phyloP scores from a whole-genome alignment of 768 basidiomycete species.

The Suillus fuscotomentosus region DNA sequence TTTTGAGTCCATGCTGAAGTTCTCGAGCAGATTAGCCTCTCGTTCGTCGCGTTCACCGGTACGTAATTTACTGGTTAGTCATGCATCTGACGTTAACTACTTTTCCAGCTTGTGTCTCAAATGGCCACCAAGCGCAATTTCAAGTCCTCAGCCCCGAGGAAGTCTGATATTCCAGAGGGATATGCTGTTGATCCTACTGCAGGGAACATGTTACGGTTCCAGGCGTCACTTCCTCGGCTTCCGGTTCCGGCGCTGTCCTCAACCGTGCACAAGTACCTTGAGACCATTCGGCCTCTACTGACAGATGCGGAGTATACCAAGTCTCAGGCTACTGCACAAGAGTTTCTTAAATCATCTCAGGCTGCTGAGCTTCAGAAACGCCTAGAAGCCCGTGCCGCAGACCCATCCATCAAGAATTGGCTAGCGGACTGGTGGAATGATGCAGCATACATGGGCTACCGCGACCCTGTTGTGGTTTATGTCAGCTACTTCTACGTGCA shows the following conservation, averaged over 20 bases:
- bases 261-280: conserved; percentile 87
- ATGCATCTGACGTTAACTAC: no score
- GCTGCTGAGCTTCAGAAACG: conserved; percentile 75
- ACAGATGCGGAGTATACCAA: conserved; percentile 57
- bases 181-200: conserved; percentile 56
- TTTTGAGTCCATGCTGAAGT: conserved; percentile 17
- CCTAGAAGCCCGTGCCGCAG: conserved; percentile 69
- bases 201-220: conserved; percentile 70
- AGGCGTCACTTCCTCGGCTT: conserved; percentile 68
- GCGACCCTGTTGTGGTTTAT: conserved; percentile 88
- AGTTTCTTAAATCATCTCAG: conserved; percentile 69
- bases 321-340: conserved; percentile 57
- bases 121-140: conserved; percentile 31
- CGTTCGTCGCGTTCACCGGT: conserved; percentile 17
- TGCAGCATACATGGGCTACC: conserved; percentile 80
- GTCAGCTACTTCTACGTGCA: conserved; percentile 97
- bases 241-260: conserved; percentile 84
- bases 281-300: conserved; percentile 77
- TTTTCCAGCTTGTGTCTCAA: conserved; percentile 15
- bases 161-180: conserved; percentile 39
- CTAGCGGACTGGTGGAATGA: conserved; percentile 99
- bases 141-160: conserved; percentile 28
- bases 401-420: conserved; percentile 70
- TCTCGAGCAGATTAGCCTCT: conserved; percentile 16
- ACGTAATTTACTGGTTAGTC: conserved; percentile 4